Base-by-base conservation (phyloP, 306 rosid species). In the Crataegus laevigata region DNA sequence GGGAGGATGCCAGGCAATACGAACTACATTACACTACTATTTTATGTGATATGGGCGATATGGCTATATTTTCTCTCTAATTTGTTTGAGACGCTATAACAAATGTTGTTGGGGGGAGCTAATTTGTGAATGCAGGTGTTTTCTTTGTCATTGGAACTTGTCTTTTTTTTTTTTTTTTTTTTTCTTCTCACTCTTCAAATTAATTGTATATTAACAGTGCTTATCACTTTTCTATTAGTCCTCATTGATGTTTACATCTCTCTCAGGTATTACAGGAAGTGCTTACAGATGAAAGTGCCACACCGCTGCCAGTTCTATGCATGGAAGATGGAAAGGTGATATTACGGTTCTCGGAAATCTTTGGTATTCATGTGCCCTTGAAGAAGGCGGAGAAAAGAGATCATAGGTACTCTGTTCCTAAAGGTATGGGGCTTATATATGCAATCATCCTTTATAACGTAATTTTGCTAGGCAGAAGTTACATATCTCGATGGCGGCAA, bases 341-440 rank as follows among this genome's bases (percentile, higher is more conserved):
- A 71, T 88, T 94, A 77, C 88, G 92, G 68, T 94, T 94, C 87
- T 94, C 98, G 58, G 97, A 94, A 80, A 91, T 94, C 80, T 94
- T 94, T 82, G 93, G 96, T 64, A 86, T 90, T 87, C 89, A 86
- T 25, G 87, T 86, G 80, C 91, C 94, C 72, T 68, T 85, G 67
- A 92, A 87, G 83, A 94, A 90, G 82, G 88, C 86, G 60, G 97
- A 92, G 81, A 91, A 79, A 92, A 88, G 89, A 85, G 96, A 87
- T n/a, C 89, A 82, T 73, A 89, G 88, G 50, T 87, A 84, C 79
- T 85, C 88, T 67, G 78, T 82, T 75, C 85, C 88, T 72, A 81
- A 75, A 86, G 98, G 98, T 94, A 87, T 71, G 76, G 73, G 74
- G 34, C 58, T 38, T 67, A 51, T 42, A 45, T 60, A 29, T 75